A percentile compares a stretch with the other conserved stretches of the same genome.
Conservation (phyloP, 2,329 filamentous ascomycete genomes). For the Penicillium sp. region DNA sequence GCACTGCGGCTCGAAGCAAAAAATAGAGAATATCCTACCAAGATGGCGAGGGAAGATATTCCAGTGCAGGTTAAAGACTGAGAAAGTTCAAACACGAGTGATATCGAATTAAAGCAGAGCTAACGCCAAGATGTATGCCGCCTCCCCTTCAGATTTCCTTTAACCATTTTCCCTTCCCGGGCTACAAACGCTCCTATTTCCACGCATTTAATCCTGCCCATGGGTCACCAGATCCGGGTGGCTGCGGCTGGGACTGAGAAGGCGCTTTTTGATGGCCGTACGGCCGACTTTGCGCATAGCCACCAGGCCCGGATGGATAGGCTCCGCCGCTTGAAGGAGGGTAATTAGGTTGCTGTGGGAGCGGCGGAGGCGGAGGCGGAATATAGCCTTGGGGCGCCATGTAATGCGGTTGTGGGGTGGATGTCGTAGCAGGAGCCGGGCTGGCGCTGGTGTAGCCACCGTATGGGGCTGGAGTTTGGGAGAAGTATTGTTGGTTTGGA, state of each 20-base stretch:
- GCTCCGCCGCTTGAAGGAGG: slow-evolving; percentile 52
- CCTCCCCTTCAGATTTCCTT: neutral
- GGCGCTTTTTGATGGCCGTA: slow-evolving; percentile 44
- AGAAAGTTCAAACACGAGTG: neutral
- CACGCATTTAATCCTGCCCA: slow-evolving; percentile 73
- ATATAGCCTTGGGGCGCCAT: slow-evolving; percentile 66
- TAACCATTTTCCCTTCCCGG: neutral
- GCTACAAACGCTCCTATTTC: slow-evolving; percentile 54
- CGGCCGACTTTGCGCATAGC: slow-evolving; percentile 58
- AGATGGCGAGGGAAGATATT: neutral
- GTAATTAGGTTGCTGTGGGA: slow-evolving; percentile 57
- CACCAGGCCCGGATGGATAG: slow-evolving; percentile 59
- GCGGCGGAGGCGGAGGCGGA: slow-evolving; percentile 69
- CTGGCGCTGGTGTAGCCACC: slow-evolving; percentile 40
- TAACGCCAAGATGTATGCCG: slow-evolving; percentile 1
- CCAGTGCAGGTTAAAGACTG: neutral
- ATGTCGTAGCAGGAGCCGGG: slow-evolving; percentile 28
- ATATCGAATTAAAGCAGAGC: neutral
- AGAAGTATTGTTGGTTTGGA: slow-evolving; percentile 47
- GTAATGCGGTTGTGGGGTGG: slow-evolving; percentile 47
- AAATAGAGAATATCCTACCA: too few relatives aligned
- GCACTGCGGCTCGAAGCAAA: neutral
- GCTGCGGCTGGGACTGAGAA: slow-evolving; percentile 42
- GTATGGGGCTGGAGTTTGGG: slow-evolving; percentile 39
- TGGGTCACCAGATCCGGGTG: slow-evolving; percentile 56